These are phyloP conservation scores for Mortierella sp. DNA, from an alignment of 371 early-diverging fungal genomes.

Conservation along the genomic window DNA sequence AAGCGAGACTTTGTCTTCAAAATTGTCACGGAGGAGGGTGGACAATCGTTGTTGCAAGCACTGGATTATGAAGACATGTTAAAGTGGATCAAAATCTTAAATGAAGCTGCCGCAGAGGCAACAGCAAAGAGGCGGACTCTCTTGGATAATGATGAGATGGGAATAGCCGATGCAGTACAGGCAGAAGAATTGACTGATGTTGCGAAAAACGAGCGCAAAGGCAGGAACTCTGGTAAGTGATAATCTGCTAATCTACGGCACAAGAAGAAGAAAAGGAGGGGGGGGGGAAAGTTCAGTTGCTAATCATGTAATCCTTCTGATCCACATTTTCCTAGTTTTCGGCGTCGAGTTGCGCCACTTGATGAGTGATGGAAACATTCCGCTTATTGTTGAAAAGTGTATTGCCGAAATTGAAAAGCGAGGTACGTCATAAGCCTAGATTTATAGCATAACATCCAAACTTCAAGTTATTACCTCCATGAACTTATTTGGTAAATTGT, in stretches of 20 bases:
- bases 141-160: slow-evolving; percentile 40
- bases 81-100: slow-evolving; percentile 81
- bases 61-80: slow-evolving; percentile 79
- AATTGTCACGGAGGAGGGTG: slow-evolving; percentile 88
- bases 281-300: not conserved
- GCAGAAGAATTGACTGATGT: slow-evolving; percentile 13
- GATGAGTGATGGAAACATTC: slow-evolving; percentile 72
- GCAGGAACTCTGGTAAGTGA: slow-evolving; percentile 49
- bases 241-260: no score
- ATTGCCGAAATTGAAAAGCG: slow-evolving; percentile 82
- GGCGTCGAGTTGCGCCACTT: slow-evolving; percentile 72
- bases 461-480: not conserved
- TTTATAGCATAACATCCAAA: not conserved
- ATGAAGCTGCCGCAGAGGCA: slow-evolving; percentile 81
- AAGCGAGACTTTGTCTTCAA: slow-evolving; percentile 86
- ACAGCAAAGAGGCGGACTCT: slow-evolving; percentile 70
- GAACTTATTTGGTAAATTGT: not conserved
- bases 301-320: not conserved
- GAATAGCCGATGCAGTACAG: slow-evolving; percentile 4
- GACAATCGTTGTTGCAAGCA: slow-evolving; percentile 82
- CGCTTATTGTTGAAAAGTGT: slow-evolving; percentile 77
- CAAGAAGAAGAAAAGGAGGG: not conserved
- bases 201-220: slow-evolving; percentile 34
- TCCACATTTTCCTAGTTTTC: slow-evolving; percentile 59
- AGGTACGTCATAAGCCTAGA: slow-evolving; percentile 44